Base-by-base conservation (phyloP, 192 early-diverging fungal genomes). In the Linnemannia zychae region DNA sequence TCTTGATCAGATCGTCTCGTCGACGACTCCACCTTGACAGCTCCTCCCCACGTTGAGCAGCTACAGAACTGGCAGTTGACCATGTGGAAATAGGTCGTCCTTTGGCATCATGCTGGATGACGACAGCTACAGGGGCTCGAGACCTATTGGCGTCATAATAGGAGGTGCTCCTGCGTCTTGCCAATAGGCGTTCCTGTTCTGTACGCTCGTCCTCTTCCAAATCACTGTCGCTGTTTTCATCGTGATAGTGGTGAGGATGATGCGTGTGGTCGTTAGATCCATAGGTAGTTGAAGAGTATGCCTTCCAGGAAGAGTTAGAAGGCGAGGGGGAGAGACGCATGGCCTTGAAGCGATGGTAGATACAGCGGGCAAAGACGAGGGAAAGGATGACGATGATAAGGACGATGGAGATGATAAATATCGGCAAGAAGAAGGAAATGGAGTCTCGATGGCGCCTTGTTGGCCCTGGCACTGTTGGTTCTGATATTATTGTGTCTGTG, bases 101-200 rank as follows among this genome's bases (percentile, higher is more conserved):
- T 38, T 79, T 75, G 46, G 77, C n/a, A 44, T 85, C 83, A 20
- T 85, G 72, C 28, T 68, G 44, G 31, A 79, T 73, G 12, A 85
- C 74, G 9, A 85, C 83, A 7, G 83, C 77, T 2, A 79, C 74
- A 53, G 83, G 83, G 3, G 83, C 83, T 44, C 83, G 72, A 20
- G 83, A 79, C 3, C 83, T 73, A 40, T 85, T 85, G 17, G 83
- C 74, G 65, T 85, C 77, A 53, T 79, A 85, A 31, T 85, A 85
- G 0, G 83, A 85, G 4, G 83, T 85, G 33, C 77, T 79, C 38
- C 77, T 69, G 28, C 83, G 83, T 72, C 83, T 24, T 12, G 72
- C 83, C 70, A 85, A 68, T 0, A 85, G 52, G 24, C 74, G 53
- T n/a, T 75, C 83, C 0, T 76, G 68, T 31, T 85, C 77, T 13